phyloP scores from a whole-genome alignment of 1,139 yeast species.

The Debaryomycetaceae sp. region DNA sequence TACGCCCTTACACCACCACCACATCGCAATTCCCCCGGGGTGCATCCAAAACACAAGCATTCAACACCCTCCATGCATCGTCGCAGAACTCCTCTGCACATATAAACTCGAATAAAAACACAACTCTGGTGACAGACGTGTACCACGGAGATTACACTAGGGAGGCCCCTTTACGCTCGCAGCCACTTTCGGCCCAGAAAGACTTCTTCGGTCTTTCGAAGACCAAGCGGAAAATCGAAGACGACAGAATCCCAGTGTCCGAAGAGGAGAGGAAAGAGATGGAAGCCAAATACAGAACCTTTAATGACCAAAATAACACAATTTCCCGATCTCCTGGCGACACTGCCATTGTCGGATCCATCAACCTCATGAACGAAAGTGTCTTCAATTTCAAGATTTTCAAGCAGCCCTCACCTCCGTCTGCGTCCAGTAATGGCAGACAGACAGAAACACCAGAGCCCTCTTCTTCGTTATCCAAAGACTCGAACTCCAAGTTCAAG shows the following conservation, averaged over 20 bases:
- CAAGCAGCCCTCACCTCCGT: conserved; percentile 8
- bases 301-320: conserved; percentile 4
- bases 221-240: conserved; percentile 16
- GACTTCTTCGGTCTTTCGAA: conserved; percentile 33
- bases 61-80: not conserved
- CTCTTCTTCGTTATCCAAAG: not conserved
- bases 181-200: conserved; percentile 53
- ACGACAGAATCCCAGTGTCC: conserved; percentile 35
- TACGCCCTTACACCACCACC: conserved; percentile 7
- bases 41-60: not conserved
- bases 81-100: not conserved
- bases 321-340: conserved; percentile 5
- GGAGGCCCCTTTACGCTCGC: conserved; percentile 51
- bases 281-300: conserved; percentile 27
- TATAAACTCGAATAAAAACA: conserved; percentile 2
- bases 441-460: not conserved
- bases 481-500: conserved; percentile 1
- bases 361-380: conserved; percentile 42
- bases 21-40: conserved; percentile 4
- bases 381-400: conserved; percentile 42
- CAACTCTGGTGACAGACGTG: conserved; percentile 37
- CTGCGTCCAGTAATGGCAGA: not conserved
- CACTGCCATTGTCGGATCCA: conserved; percentile 40
- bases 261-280: conserved; percentile 38
- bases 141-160: conserved; percentile 46